Evolutionary conservation across 495 filamentous ascomycete species (phyloP).

Genomic region (Trichoderma asperelloides): DNA sequence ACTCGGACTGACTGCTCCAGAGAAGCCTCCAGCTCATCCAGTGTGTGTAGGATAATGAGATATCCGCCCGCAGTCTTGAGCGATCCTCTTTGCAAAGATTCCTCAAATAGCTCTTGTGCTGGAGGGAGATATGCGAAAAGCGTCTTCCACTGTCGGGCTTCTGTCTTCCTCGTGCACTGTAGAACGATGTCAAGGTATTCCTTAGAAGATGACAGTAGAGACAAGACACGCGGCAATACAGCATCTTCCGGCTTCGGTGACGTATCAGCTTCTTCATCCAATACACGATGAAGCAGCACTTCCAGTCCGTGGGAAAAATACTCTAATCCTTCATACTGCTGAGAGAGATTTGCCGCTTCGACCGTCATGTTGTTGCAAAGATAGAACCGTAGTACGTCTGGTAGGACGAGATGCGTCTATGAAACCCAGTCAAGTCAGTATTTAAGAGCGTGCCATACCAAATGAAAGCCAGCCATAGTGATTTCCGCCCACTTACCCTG

Average conservation of each 20-base stretch:
- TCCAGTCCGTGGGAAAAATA: constrained; percentile 93
- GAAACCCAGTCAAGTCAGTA: constrained; percentile 15
- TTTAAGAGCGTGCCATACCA: too few species aligned
- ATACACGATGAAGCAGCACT: constrained; percentile 81
- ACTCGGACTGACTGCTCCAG: constrained; percentile 78
- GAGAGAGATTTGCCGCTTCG: constrained; percentile 67
- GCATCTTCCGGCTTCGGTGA: constrained; percentile 59
- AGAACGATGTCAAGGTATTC: constrained; percentile 92
- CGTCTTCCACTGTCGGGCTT: constrained; percentile 89
- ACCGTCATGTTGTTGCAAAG: constrained; percentile 61
- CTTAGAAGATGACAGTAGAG: constrained; percentile 81
- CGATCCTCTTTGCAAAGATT: constrained; percentile 70
- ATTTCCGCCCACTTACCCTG: constrained; percentile 45
- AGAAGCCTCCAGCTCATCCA: constrained; percentile 72
- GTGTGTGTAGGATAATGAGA: constrained; percentile 86
- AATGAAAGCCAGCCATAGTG: neutral
- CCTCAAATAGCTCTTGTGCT: constrained; percentile 84
- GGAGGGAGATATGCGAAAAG: constrained; percentile 85
- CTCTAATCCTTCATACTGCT: constrained; percentile 71
- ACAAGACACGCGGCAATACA: constrained; percentile 76
- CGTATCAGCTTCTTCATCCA: constrained; percentile 89
- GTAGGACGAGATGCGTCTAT: constrained; percentile 83
- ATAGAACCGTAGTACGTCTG: constrained; percentile 71
- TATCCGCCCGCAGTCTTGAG: constrained; percentile 96
- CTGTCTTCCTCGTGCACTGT: constrained; percentile 95